Evolutionary conservation across 495 filamentous ascomycete species (phyloP), one percentile per base, ranked within the genome.

Genomic region (Tricharina praecox): DNA sequence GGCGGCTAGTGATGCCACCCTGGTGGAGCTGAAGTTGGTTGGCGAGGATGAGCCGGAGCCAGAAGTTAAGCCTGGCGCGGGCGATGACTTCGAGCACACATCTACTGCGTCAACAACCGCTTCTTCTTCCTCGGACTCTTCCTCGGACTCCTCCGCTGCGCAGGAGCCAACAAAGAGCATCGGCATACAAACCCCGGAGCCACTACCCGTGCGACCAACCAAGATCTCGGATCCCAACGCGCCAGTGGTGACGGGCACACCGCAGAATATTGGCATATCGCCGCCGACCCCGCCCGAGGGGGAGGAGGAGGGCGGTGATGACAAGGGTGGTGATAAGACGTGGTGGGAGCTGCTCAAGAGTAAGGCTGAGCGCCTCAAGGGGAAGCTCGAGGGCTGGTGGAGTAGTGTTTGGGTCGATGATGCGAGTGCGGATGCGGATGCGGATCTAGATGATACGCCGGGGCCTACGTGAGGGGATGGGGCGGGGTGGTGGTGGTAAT

Each of bases 1-100:
- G 26, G 43, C 23, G 2, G 78, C 79, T 0, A 69, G 67, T 21
- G 93, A 93, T 58, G 86, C 87, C n/a, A 94, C 86, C 0, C 60
- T 94, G 20, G 37, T 21, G 16, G 77, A 81, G 16, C 71, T 93
- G 0, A 72, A 74, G 55, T 68, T 82, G 3, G 59, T 78, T 7
- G 56, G 64, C 1, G 62, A 61, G 0, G n/a, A n/a, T n/a, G n/a
- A n/a, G n/a, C n/a, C n/a, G n/a, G n/a, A n/a, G n/a, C n/a, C n/a
- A n/a, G n/a, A n/a, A n/a, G n/a, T n/a, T n/a, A n/a, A n/a, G n/a
- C n/a, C n/a, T n/a, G n/a, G n/a, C n/a, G n/a, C n/a, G n/a, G n/a
- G n/a, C n/a, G n/a, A n/a, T n/a, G 51, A 39, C 43, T 9, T 18
- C 28, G 28, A 5, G 7, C 13, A 5, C 13, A 23, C 16, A 4